These are phyloP conservation scores for Daldinia grandis DNA, from an alignment of 495 filamentous ascomycete genomes.

Conservation along the genomic window DNA sequence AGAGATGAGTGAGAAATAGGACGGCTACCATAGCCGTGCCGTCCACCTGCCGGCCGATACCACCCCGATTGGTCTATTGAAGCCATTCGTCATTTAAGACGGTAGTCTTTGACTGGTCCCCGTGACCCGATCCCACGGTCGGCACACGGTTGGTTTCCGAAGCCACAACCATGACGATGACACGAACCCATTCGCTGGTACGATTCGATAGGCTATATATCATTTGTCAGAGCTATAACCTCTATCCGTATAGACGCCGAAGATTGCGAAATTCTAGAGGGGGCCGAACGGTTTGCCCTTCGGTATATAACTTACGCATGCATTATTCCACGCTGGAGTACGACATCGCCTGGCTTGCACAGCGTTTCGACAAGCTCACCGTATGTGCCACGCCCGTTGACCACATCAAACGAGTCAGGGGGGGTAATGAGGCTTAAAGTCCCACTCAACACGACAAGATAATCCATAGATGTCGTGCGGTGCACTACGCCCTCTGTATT, in stretches of 20 bases:
- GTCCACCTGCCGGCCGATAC: not conserved
- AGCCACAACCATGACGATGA: conserved; percentile 23
- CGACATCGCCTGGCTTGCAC: conserved; percentile 37
- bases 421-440: conserved; percentile 38
- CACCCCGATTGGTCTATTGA: conserved; percentile 24
- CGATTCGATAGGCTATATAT: conserved; percentile 38
- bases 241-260: not conserved
- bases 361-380: conserved; percentile 35
- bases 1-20: conserved; percentile 21
- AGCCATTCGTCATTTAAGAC: conserved; percentile 38
- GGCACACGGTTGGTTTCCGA: conserved; percentile 34
- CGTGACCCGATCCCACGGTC: conserved; percentile 11
- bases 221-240: conserved; percentile 16
- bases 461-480: conserved; percentile 44
- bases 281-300: not conserved
- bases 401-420: conserved; percentile 25
- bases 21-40: conserved; percentile 23
- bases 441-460: conserved; percentile 38
- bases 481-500: conserved; percentile 39
- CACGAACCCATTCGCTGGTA: conserved; percentile 39
- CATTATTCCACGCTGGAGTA: conserved; percentile 43
- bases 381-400: conserved; percentile 35
- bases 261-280: not conserved
- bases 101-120: conserved; percentile 4
- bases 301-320: conserved; percentile 42